Base-by-base conservation (phyloP, 2,329 filamentous ascomycete genomes). In the Corynespora cassiicola region DNA sequence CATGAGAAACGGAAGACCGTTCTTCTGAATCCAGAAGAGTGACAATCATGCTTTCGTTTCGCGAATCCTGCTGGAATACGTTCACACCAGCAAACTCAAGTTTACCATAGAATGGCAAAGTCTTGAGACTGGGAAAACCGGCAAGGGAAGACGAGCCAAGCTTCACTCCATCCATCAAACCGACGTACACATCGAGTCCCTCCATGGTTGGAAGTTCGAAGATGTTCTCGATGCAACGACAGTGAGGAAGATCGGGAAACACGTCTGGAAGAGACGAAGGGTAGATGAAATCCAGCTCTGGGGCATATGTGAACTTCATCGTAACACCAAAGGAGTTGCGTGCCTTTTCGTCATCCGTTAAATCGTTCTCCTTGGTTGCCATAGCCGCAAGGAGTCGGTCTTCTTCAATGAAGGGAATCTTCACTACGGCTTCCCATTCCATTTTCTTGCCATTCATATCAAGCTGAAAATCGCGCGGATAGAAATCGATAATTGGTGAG, bases 401-500 rank as follows among this genome's bases (percentile, higher is more conserved):
- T 67, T 99, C 92, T 42, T 99, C 90, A 49, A 99, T 99, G 70
- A 99, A 99, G 0, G 94, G 94, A 61, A 99, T 99, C 70, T 97
- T 99, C 50, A 99, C 90, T 23, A 99, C 92, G 18, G 94, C 94
- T 66, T 99, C 94, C 94, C 94, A 99, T 50, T 99, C 95, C 87
- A 96, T 95, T 74, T 96, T 99, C 76, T 99, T 99, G 43, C 94
- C 95, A 57, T 99, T 97, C 94, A 99, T 97, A 65, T 99, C 95
- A 25, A 99, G 78, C 52, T 95, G 90, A 60, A 99, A 99, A 58
- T 99, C 94, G 56, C 92, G 82, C 2, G 94, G 94, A 60, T 99
- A 99, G 66, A 99, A 99, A 65, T 99, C 94, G 60, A 96, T 87
- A 65, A 99, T 99, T 2, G 94, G 90, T 11, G 92, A 97, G 11